Conservation (phyloP, 2,329 filamentous ascomycete species). For the Clarireedia hainanense region DNA sequence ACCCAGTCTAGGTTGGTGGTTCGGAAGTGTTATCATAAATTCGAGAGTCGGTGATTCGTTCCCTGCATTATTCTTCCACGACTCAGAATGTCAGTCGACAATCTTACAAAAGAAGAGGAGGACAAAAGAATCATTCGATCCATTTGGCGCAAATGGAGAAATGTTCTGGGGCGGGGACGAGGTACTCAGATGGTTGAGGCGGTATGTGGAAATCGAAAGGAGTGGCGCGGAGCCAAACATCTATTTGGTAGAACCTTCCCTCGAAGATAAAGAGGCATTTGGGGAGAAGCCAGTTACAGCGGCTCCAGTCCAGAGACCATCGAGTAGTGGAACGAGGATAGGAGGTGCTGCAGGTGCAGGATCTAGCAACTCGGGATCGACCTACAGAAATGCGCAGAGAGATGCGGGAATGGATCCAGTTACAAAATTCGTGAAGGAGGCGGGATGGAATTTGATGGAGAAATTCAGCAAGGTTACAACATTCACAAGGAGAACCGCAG, state of each 20-base stretch:
- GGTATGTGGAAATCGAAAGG: constrained; percentile 75
- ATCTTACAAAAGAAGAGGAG: constrained; percentile 88
- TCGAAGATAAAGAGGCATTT: constrained; percentile 79
- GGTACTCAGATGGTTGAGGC: constrained; percentile 80
- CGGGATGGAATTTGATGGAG: constrained; percentile 92
- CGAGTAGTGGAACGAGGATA: constrained; percentile 25
- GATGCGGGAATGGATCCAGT: constrained; percentile 87
- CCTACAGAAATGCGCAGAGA: constrained; percentile 20
- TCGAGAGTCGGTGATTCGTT: constrained; percentile 85
- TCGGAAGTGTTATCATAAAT: constrained; percentile 91
- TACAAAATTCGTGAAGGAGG: constrained; percentile 88
- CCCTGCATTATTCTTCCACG: constrained; percentile 94
- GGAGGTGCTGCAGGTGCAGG: constrained; percentile 32
- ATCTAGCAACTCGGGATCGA: constrained; percentile 25
- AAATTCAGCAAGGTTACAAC: constrained; percentile 97
- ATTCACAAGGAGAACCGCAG: constrained; percentile 84
- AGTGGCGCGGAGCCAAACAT: constrained; percentile 83
- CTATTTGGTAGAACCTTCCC: constrained; percentile 80
- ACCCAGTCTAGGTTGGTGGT: constrained; percentile 97
- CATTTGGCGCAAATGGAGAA: constrained; percentile 74
- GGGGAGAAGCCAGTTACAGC: constrained; percentile 36
- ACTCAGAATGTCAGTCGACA: constrained; percentile 92
- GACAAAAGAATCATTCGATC: constrained; percentile 78
- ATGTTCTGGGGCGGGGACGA: constrained; percentile 99
- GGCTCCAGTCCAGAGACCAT: constrained; percentile 33